These are phyloP conservation scores for Trypanosoma caninum DNA, from an alignment of 208 protist genomes.

Conservation along the genomic window DNA sequence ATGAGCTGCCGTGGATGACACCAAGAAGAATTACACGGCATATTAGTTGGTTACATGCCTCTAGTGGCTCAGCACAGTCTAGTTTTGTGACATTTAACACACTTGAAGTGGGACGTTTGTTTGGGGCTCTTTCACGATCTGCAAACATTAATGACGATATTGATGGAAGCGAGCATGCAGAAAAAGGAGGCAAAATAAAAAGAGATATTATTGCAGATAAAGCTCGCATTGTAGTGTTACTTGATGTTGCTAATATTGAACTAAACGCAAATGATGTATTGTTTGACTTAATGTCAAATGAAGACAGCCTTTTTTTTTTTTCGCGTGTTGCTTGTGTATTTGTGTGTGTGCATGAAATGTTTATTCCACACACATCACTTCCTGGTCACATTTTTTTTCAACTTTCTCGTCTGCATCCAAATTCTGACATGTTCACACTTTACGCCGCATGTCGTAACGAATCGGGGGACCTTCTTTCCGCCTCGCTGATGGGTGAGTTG, in stretches of 20 bases:
- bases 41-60: slow-evolving; percentile 57
- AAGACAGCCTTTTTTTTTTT: slow-evolving; percentile 36
- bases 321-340: slow-evolving; percentile 39
- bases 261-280: slow-evolving; percentile 29
- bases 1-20: slow-evolving; percentile 24
- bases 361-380: slow-evolving; percentile 61
- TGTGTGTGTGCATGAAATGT: slow-evolving; percentile 69
- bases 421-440: slow-evolving; percentile 68
- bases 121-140: slow-evolving; percentile 6
- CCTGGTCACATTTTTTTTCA: slow-evolving; percentile 58
- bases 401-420: slow-evolving; percentile 47
- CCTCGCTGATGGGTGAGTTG: slow-evolving; percentile 42
- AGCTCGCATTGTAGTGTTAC: slow-evolving; percentile 41
- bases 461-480: slow-evolving; percentile 61
- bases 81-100: slow-evolving; percentile 51
- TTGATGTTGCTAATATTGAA: slow-evolving; percentile 80
- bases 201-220: slow-evolving; percentile 8
- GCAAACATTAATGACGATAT: neutral
- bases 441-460: slow-evolving; percentile 58
- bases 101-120: slow-evolving; percentile 29
- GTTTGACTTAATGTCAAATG: slow-evolving; percentile 32
- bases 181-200: neutral
- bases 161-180: too few species aligned
- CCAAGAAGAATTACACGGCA: slow-evolving; percentile 53
- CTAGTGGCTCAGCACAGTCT: slow-evolving; percentile 36